phyloP scores from a whole-genome alignment of 352 stramenopile species.

The Globisporangium rhizosaccharum region DNA sequence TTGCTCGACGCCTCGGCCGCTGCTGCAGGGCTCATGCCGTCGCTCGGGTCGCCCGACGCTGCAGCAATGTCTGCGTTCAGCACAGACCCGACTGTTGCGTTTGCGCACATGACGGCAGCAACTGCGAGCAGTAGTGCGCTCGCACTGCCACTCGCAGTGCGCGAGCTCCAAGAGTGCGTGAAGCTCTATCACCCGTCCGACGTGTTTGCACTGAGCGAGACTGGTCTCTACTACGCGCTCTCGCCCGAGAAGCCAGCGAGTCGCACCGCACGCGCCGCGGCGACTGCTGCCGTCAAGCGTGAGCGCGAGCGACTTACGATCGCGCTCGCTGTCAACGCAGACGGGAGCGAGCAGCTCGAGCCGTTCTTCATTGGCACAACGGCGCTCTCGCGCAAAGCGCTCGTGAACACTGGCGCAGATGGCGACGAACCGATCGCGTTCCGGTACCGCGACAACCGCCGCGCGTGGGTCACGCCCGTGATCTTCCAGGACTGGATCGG shows the following conservation, averaged over 20 bases:
- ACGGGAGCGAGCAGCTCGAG: conserved; percentile 48
- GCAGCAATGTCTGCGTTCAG: neutral
- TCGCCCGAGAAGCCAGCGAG: conserved; percentile 41
- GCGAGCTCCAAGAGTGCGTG: conserved; percentile 31
- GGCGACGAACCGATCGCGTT: conserved; percentile 16
- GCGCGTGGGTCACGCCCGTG: conserved; percentile 51
- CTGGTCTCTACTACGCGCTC: conserved; percentile 41
- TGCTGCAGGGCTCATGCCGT: neutral
- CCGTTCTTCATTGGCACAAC: conserved; percentile 41
- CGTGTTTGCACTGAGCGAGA: conserved; percentile 57
- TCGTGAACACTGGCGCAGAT: conserved; percentile 2
- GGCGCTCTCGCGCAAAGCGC: conserved; percentile 17
- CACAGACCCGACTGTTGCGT: neutral
- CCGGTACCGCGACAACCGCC: conserved; percentile 50
- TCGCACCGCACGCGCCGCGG: conserved; percentile 15
- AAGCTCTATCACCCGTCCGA: conserved; percentile 38
- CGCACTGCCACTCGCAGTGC: conserved; percentile 10
- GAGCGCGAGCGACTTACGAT: conserved; percentile 28
- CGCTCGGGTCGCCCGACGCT: neutral
- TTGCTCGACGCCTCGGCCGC: neutral
- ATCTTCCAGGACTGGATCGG: conserved; percentile 56
- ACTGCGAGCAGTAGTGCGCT: conserved; percentile 4
- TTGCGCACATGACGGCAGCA: neutral
- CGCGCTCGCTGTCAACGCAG: conserved; percentile 38
- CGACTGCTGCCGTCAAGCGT: conserved; percentile 18